Evolutionary conservation across 345 rosid genomes (phyloP).

Genomic region (Brassica incana): DNA sequence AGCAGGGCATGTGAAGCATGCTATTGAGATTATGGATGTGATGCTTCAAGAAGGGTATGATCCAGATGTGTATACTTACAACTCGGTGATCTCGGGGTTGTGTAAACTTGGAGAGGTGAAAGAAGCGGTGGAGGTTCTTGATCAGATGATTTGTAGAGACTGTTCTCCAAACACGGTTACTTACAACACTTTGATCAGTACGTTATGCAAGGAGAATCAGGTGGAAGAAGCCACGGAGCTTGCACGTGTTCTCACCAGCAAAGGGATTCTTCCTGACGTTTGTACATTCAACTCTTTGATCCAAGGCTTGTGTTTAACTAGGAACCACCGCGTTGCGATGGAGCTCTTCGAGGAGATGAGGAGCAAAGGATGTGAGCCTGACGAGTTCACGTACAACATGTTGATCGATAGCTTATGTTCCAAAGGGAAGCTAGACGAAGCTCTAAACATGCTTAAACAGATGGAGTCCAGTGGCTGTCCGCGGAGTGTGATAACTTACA

Average conservation of each 20-base stretch:
- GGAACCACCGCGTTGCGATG: conserved; percentile 58
- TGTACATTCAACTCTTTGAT: conserved; percentile 73
- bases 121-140: conserved; percentile 73
- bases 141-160: conserved; percentile 78
- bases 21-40: conserved; percentile 74
- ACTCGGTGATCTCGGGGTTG: conserved; percentile 79
- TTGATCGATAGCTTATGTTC: conserved; percentile 76
- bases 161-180: conserved; percentile 86
- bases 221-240: conserved; percentile 75
- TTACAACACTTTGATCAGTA: conserved; percentile 84
- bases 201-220: conserved; percentile 80
- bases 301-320: conserved; percentile 71
- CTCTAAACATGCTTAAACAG: conserved; percentile 65
- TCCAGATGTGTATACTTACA: conserved; percentile 77
- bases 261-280: conserved; percentile 68
- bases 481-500: conserved; percentile 73
- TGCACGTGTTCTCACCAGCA: conserved; percentile 61
- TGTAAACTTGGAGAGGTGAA: conserved; percentile 77
- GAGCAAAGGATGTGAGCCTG: conserved; percentile 75
- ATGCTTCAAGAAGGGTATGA: conserved; percentile 89
- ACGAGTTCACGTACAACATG: conserved; percentile 73
- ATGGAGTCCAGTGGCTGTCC: conserved; percentile 84
- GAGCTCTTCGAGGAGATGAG: conserved; percentile 85
- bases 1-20: conserved; percentile 77
- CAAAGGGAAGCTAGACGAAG: conserved; percentile 66